phyloP scores from a whole-genome alignment of 306 rosid genomes.

The Aeschynomene evenia region DNA sequence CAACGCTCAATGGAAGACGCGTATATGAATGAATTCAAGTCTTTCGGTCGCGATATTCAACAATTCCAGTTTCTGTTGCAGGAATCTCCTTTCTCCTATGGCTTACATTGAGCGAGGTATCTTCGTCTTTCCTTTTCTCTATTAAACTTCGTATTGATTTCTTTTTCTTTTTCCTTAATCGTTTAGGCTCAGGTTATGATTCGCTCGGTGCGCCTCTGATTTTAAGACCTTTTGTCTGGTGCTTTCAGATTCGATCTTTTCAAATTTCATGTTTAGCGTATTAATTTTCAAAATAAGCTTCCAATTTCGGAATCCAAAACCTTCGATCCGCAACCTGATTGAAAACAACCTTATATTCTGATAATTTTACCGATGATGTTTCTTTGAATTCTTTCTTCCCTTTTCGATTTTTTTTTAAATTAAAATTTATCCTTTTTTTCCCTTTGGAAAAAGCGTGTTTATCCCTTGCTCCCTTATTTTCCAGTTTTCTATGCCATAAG shows the following conservation, averaged over 20 bases:
- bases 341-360: background rate
- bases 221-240: conserved; percentile 3
- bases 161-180: background rate
- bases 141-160: background rate
- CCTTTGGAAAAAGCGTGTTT: background rate
- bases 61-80: conserved; percentile 17
- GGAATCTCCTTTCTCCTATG: conserved; percentile 33
- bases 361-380: background rate
- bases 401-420: background rate
- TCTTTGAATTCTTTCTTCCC: background rate
- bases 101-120: conserved; percentile 57
- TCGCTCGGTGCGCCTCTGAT: background rate
- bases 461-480: background rate
- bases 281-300: background rate
- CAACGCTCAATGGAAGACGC: background rate
- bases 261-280: background rate
- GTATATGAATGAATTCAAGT: background rate
- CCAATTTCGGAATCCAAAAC: background rate
- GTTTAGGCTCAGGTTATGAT: background rate
- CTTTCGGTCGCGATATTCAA: background rate
- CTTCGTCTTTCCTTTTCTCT: background rate
- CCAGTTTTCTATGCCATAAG: background rate
- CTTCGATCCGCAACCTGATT: background rate
- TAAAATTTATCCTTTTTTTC: background rate
- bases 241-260: background rate